Evolutionary conservation across 2,329 filamentous ascomycete genomes (phyloP).

Genomic region (Pestalotiopsis sp.): DNA sequence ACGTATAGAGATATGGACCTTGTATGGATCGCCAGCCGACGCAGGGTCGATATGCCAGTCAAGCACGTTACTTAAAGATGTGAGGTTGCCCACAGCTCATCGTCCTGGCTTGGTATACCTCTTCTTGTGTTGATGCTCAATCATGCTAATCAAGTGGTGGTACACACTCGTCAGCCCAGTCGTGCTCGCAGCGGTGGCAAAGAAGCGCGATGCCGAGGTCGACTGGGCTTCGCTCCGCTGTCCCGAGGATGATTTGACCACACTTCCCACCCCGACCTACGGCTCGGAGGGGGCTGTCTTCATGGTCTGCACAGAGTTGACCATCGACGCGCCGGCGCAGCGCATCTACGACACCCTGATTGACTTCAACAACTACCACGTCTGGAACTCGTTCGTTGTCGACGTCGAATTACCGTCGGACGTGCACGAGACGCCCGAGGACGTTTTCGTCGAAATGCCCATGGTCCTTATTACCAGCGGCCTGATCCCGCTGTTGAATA

Average conservation of each 20-base stretch:
- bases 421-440: slow-evolving; percentile 22
- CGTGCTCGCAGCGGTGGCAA: neutral
- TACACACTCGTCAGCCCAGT: neutral
- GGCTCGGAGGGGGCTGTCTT: slow-evolving; percentile 23
- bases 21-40: neutral
- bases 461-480: slow-evolving; percentile 28
- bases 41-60: neutral
- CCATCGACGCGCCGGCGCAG: slow-evolving; percentile 20
- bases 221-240: slow-evolving; percentile 15
- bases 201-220: slow-evolving; percentile 16
- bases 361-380: slow-evolving; percentile 25
- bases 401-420: slow-evolving; percentile 23
- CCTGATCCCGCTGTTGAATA: slow-evolving; percentile 24
- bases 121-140: neutral
- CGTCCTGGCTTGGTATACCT: neutral
- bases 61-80: neutral
- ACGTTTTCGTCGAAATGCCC: slow-evolving; percentile 26
- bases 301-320: slow-evolving; percentile 25
- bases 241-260: neutral
- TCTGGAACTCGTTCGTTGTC: slow-evolving; percentile 30
- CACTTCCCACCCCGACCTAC: slow-evolving; percentile 22
- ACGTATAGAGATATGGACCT: neutral
- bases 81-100: neutral
- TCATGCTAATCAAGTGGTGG: neutral
- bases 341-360: slow-evolving; percentile 25